phyloP scores from a whole-genome alignment of 805 yeast species.

The Pichia membranifaciens region DNA sequence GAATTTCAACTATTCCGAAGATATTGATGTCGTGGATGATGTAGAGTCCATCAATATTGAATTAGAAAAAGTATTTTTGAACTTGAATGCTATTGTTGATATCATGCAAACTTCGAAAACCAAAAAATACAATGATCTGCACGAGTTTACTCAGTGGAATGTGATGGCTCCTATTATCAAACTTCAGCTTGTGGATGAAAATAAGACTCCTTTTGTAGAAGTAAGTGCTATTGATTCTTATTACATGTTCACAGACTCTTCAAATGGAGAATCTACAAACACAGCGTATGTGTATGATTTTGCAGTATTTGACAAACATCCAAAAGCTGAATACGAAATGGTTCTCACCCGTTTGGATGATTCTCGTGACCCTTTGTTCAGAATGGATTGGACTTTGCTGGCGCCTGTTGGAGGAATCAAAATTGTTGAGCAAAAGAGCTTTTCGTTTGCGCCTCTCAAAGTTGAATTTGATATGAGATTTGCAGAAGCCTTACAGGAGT shows the following conservation, averaged over 20 bases:
- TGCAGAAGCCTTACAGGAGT: constrained; percentile 41
- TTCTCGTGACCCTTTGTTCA: constrained; percentile 30
- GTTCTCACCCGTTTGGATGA: constrained; percentile 41
- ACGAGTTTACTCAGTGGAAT: constrained; percentile 47
- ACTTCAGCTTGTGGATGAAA: constrained; percentile 60
- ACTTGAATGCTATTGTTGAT: constrained; percentile 24
- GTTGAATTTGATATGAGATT: constrained; percentile 53
- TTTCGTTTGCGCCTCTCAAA: constrained; percentile 47
- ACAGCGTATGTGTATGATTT: constrained; percentile 56
- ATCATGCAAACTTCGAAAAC: constrained; percentile 27
- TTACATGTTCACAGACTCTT: constrained; percentile 55
- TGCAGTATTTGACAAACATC: constrained; percentile 65
- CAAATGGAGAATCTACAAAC: constrained; percentile 67
- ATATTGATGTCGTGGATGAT: constrained; percentile 8
- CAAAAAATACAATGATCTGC: constrained; percentile 27
- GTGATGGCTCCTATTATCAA: constrained; percentile 64
- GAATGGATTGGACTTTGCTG: constrained; percentile 48
- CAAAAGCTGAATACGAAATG: constrained; percentile 59
- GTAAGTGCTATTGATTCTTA: constrained; percentile 58
- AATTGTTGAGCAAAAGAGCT: constrained; percentile 44
- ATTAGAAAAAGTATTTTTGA: constrained; percentile 23
- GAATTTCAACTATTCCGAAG: constrained; percentile 2
- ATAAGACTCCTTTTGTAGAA: constrained; percentile 64
- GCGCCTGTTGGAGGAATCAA: constrained; percentile 63
- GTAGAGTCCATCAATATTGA: constrained; percentile 21